Conservation (phyloP, 2,329 filamentous ascomycete genomes). For the Coniochaeta ligniaria region DNA sequence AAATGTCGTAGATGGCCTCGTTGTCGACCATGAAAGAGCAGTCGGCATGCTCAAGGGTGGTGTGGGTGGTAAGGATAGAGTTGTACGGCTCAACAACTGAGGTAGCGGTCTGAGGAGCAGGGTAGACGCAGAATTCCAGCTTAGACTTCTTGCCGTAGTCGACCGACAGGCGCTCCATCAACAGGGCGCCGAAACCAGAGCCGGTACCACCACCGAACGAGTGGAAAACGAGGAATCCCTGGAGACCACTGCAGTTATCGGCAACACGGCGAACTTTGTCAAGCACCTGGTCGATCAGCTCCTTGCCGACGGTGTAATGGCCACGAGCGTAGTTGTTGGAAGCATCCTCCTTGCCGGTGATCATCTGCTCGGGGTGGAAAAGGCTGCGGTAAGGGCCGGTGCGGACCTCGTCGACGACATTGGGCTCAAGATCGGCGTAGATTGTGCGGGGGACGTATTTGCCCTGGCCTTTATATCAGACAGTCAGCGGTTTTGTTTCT, state of each 20-base stretch:
- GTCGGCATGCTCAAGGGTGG: slow-evolving; percentile 97
- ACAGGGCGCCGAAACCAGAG: slow-evolving; percentile 93
- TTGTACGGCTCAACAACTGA: slow-evolving; percentile 99
- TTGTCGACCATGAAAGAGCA: slow-evolving; percentile 99
- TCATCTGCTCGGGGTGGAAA: slow-evolving; percentile 99
- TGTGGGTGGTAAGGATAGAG: slow-evolving; percentile 98
- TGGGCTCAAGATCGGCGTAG: slow-evolving; percentile 99
- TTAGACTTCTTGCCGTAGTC: slow-evolving; percentile 99
- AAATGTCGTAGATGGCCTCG: slow-evolving; percentile 99
- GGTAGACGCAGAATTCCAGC: slow-evolving; percentile 99
- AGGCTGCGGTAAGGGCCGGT: slow-evolving; percentile 92
- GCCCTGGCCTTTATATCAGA: slow-evolving; percentile 64
- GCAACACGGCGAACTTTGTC: slow-evolving; percentile 97
- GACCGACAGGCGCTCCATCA: slow-evolving; percentile 98
- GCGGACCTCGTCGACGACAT: slow-evolving; percentile 98
- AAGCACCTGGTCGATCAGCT: slow-evolving; percentile 95
- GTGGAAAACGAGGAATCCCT: slow-evolving; percentile 99
- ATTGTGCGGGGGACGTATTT: slow-evolving; percentile 99
- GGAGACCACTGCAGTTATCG: slow-evolving; percentile 95
- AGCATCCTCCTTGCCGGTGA: slow-evolving; percentile 99
- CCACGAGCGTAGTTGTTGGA: slow-evolving; percentile 99
- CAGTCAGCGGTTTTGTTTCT: not conserved
- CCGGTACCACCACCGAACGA: slow-evolving; percentile 98
- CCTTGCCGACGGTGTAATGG: slow-evolving; percentile 99
- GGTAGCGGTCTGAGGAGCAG: slow-evolving; percentile 91